A percentile compares a stretch with the other conserved stretches of the same genome.
Conservation (phyloP, 2,329 filamentous ascomycete species). For the Geosmithia flava region DNA sequence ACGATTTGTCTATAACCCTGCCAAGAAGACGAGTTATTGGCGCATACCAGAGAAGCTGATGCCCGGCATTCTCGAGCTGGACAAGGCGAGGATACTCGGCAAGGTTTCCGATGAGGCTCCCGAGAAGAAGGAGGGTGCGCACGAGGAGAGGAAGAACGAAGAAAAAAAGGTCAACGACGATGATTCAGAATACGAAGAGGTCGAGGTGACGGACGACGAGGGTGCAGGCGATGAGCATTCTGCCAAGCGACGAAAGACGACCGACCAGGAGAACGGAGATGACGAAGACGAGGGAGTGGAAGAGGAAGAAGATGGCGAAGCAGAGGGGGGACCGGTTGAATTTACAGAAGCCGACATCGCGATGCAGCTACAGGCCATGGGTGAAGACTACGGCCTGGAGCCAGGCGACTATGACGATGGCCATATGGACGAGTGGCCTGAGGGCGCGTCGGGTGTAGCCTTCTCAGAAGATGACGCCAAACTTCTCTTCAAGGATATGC, state of each 20-base stretch:
- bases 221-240: conserved; percentile 21
- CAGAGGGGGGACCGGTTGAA: conserved; percentile 48
- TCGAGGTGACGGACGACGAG: conserved; percentile 45
- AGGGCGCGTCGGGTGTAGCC: conserved; percentile 57
- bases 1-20: conserved; percentile 79
- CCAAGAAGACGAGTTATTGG: conserved; percentile 87
- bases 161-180: conserved; percentile 24
- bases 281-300: conserved; percentile 19
- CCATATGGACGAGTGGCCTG: conserved; percentile 48
- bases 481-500: conserved; percentile 71
- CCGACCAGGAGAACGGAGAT: conserved; percentile 42
- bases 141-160: conserved; percentile 1
- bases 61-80: conserved; percentile 60
- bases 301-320: conserved; percentile 49
- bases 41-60: conserved; percentile 82
- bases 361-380: conserved; percentile 83
- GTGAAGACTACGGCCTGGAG: conserved; percentile 68
- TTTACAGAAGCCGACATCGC: conserved; percentile 94
- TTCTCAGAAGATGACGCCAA: conserved; percentile 66
- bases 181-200: conserved; percentile 65
- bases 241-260: conserved; percentile 49
- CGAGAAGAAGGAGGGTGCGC: conserved; percentile 2
- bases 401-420: conserved; percentile 64
- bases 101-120: conserved; percentile 24
- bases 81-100: conserved; percentile 56